Evolutionary conservation across 2,329 filamentous ascomycete genomes (phyloP), one percentile per base, ranked within the genome.

Genomic region (Botrytis medusae): DNA sequence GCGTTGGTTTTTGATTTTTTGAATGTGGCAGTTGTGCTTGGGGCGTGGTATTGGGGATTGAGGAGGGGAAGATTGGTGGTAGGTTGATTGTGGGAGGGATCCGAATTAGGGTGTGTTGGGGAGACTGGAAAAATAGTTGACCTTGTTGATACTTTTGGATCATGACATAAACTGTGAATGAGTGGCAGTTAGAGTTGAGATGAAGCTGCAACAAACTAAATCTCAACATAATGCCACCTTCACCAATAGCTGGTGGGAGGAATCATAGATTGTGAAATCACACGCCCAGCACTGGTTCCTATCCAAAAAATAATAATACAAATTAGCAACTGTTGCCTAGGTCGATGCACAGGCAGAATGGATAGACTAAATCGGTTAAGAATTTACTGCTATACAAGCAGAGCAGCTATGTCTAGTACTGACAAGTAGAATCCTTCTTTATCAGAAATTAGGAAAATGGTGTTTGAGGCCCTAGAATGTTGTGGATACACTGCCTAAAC

Each of bases 1-100:
- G 90, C 88, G 75, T 81, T 93, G 62, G 89, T 93, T 0, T 92
- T 92, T 75, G 90, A 87, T 59, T 91, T 93, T 69, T 67, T 77
- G 46, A 76, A 75, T 74, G 73, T 78, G n/a, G 72, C 44, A 1
- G 6, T 76, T 8, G 74, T 79, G 5, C 40, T 76, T 9, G 71
- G 69, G 25, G 9, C 74, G 57, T 78, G 76, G 77, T 69, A 34
- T 6, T 77, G 75, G 75, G 57, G 51, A 14, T 71, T 77, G 64
- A 75, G 25, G 62, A 75, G 44, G 61, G 77, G 77, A 2, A 75
- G n/a, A n/a, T 46, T 69, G 40, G 32, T 25, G 20, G 59, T 37
- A 20, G 59, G 14, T 29, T 57, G n/a, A 57, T 8, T 29, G 20
- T 61, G 32, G 32, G 59, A 25, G 59, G 20, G 20, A 37, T 25